Conservation (phyloP, 495 filamentous ascomycete genomes). For the Xylaria bambusicola region DNA sequence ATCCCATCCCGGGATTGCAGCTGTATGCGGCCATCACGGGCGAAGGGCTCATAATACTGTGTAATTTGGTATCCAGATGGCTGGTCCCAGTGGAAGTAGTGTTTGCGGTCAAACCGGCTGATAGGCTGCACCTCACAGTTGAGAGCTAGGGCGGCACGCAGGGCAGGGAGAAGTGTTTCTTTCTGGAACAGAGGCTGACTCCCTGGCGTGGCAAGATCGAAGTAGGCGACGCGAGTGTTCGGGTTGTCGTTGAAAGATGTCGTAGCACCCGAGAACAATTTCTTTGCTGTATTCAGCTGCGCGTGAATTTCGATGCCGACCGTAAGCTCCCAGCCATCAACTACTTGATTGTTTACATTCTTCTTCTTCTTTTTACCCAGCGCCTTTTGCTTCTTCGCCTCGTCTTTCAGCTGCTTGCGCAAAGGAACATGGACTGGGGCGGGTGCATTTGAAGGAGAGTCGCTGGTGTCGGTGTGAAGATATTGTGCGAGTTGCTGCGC, state of each 20-base stretch:
- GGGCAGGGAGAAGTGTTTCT: conserved; percentile 80
- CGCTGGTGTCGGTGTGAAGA: conserved; percentile 22
- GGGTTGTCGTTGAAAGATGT: conserved; percentile 69
- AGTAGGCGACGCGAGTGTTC: conserved; percentile 83
- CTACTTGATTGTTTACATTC: conserved; percentile 52
- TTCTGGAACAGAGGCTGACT: conserved; percentile 84
- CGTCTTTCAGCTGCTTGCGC: conserved; percentile 74
- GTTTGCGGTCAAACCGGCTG: conserved; percentile 91
- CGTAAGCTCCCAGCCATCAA: conserved; percentile 80
- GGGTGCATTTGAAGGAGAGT: conserved; percentile 12
- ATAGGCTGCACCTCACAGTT: conserved; percentile 72
- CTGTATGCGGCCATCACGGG: conserved; percentile 68
- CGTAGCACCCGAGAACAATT: conserved; percentile 76
- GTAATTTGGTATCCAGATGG: conserved; percentile 96
- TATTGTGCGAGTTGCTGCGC: conserved; percentile 19
- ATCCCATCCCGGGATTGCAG: conserved; percentile 80
- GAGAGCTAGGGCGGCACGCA: conserved; percentile 85
- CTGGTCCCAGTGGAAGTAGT: conserved; percentile 99
- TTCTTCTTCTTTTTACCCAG: conserved; percentile 38
- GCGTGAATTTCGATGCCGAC: conserved; percentile 98
- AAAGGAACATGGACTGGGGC: conserved; percentile 50
- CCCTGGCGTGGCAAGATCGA: conserved; percentile 89
- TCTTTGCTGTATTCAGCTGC: conserved; percentile 81
- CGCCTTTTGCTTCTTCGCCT: conserved; percentile 56
- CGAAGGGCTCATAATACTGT: conserved; percentile 91